Evolutionary conservation across 1,139 yeast genomes (phyloP).

Genomic region (Casaregolazyma suthepensis): DNA sequence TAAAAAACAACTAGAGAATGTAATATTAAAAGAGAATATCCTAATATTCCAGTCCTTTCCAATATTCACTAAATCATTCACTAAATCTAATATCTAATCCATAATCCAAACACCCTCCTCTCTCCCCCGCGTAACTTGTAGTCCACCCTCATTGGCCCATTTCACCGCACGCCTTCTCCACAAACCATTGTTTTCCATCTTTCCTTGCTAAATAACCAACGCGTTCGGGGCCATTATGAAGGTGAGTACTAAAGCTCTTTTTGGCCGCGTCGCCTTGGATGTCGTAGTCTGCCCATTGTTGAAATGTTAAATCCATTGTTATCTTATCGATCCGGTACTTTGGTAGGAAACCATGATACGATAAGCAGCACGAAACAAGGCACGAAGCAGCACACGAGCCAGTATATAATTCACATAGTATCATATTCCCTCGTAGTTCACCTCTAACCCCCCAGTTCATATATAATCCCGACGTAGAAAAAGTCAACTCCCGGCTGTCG

Average conservation of each 20-base stretch:
- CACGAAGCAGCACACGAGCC: not conserved
- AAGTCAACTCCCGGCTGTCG: conserved; percentile 78
- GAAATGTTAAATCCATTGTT: not conserved
- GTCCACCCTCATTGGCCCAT: conserved; percentile 7
- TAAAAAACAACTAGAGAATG: too few relatives aligned
- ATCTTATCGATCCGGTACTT: not conserved
- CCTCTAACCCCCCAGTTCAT: conserved; percentile 53
- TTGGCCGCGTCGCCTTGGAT: not conserved
- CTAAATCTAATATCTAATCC: not conserved
- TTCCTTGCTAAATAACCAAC: not conserved
- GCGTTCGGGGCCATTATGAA: not conserved
- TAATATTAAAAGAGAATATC: too few relatives aligned
- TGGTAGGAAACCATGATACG: conserved; percentile 8
- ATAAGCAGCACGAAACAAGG: not conserved
- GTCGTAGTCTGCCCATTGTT: not conserved
- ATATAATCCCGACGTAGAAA: conserved; percentile 85
- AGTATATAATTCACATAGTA: too few relatives aligned
- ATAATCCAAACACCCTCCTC: not conserved
- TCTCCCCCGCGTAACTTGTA: conserved; percentile 1
- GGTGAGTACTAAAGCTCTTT: not conserved
- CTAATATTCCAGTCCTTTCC: too few relatives aligned
- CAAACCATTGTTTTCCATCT: not conserved
- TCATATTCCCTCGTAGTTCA: too few relatives aligned
- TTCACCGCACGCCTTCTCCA: not conserved
- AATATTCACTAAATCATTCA: too few relatives aligned